phyloP scores from a whole-genome alignment of 306 rosid species.

The Inga leiocalycina region DNA sequence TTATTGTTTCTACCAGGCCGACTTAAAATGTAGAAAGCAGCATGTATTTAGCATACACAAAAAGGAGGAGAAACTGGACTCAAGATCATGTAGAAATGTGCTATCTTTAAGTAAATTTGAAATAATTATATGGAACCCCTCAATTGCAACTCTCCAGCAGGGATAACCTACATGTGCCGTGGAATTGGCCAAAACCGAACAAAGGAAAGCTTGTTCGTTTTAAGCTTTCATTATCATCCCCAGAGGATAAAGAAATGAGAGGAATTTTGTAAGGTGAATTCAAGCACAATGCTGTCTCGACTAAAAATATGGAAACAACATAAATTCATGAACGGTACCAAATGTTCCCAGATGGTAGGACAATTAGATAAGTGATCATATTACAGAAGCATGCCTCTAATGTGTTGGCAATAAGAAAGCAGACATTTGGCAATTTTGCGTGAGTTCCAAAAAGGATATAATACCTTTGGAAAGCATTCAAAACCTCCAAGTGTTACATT shows the following conservation, averaged over 20 bases:
- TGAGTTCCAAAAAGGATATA: no score
- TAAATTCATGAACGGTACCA: background rate
- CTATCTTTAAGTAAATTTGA: background rate
- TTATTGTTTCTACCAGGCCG: background rate
- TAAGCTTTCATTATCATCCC: no score
- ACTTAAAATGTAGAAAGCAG: slow-evolving; percentile 21
- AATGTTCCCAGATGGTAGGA: no score
- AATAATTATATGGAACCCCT: slow-evolving; percentile 3
- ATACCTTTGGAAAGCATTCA: no score
- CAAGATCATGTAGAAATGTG: background rate
- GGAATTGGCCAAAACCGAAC: background rate
- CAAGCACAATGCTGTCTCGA: background rate
- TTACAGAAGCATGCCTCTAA: no score
- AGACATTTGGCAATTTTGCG: no score
- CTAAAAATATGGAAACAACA: background rate
- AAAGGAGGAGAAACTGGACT: background rate
- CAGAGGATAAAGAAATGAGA: background rate
- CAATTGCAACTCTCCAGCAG: background rate
- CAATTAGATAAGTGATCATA: no score
- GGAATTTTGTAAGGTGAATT: background rate
- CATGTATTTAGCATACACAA: background rate
- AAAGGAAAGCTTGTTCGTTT: background rate
- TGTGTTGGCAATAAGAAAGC: no score
- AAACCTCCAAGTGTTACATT: no score
- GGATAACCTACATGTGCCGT: background rate